Base-by-base conservation (phyloP, 495 filamentous ascomycete species). In the Penicillium simplicissimum region DNA sequence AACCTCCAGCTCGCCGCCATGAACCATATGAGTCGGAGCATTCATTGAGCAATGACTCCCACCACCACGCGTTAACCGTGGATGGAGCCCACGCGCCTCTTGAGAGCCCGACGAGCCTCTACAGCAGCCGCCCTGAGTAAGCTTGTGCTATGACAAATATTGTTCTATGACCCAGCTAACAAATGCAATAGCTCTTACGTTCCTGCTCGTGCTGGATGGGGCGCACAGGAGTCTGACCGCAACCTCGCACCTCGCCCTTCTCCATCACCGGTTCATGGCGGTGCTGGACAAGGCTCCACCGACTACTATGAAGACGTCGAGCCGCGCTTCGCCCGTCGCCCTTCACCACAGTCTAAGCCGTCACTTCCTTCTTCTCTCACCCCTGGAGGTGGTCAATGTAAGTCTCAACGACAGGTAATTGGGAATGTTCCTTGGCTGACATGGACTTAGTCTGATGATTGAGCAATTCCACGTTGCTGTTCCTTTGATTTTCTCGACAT, bases 301-400 rank as follows among this genome's bases (percentile, higher is more conserved):
- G 74, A 83, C 59, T 97, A 97, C 75, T 96, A 94, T 70, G 95
- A 98, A 82, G 95, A 97, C 71, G 88, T 95, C 19, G 93, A 96
- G 58, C 95, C 95, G 23, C 88, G 88, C 42, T 98, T 97, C 71
- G 89, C 79, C 49, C 81, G 81, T 60, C 70, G 74, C 58, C 73
- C 71, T 51, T 72, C 73, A 33, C 61, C 68, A 5, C 67, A 62
- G 38, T 67, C 51, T 52, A 62, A 68, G 43, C 25, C 62, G 3
- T 53, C 62, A 10, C 25, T 78, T 35, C 77, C 77, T 13, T 60
- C 74, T 40, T 66, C 64, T 52, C 62, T 80, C 53, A 74, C 71
- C 14, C 77, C 77, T 35, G 77, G 77, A 54, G 59, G 33, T 47
- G 55, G 59, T 63, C 66, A 66, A 68, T 75, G 77, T 79, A 68